Conservation (phyloP, 179 eudicot species). For the Silene coronaria region DNA sequence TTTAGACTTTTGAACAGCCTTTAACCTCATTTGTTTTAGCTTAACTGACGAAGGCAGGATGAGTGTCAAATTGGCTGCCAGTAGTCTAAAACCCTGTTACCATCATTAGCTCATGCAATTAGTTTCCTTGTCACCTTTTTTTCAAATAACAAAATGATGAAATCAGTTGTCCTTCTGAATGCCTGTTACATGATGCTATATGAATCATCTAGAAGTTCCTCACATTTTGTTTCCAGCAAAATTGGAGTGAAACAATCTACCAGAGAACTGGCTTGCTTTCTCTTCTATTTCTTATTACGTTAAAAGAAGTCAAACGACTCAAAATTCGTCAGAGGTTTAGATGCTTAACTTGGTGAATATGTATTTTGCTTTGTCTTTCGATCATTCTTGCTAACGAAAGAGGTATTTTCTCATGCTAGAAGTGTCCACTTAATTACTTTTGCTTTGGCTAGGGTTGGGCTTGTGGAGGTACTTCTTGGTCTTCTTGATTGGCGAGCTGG, state of each 20-base stretch:
- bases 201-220: constrained; percentile 1
- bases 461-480: constrained; percentile 94
- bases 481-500: constrained; percentile 99
- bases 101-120: not conserved
- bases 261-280: not conserved
- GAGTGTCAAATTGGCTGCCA: too few species aligned
- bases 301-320: not conserved
- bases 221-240: not conserved
- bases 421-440: constrained; percentile 15
- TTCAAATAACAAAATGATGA: not conserved
- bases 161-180: not conserved
- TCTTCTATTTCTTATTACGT: not conserved
- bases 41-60: too few species aligned
- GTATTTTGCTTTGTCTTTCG: not conserved
- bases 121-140: not conserved
- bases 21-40: too few species aligned
- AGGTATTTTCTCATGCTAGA: not conserved
- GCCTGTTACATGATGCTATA: not conserved
- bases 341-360: not conserved
- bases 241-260: not conserved
- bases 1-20: too few species aligned
- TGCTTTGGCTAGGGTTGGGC: constrained; percentile 69
- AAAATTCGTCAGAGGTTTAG: not conserved
- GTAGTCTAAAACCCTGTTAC: too few species aligned
- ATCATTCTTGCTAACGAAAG: not conserved